Percentiles rank a stretch among this genome's conserved stretches.
Conservation (phyloP, 108 stramenopile species). For the Stephanodiscus minutulus region DNA sequence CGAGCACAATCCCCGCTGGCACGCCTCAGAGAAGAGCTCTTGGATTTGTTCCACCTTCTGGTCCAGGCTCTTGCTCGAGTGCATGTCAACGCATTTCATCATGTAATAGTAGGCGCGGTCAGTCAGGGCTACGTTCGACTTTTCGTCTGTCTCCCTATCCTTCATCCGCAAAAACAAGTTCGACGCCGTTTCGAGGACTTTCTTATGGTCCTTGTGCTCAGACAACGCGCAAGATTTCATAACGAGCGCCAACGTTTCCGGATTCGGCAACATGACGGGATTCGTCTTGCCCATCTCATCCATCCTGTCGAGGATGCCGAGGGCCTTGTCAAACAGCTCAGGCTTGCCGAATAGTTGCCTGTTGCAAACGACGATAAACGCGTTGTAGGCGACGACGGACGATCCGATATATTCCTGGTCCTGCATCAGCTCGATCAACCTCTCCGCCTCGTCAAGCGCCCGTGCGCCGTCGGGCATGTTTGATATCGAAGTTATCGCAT, state of each 20-base stretch:
- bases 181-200: conserved; percentile 34
- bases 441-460: conserved; percentile 33
- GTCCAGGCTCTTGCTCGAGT: conserved; percentile 20
- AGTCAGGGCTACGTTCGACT: conserved; percentile 32
- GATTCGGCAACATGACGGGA: conserved; percentile 17
- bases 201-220: conserved; percentile 27
- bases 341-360: conserved; percentile 22
- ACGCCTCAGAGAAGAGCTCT: conserved; percentile 53
- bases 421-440: conserved; percentile 39
- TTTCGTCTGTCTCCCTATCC: conserved; percentile 31
- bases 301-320: conserved; percentile 25
- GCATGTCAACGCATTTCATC: conserved; percentile 43
- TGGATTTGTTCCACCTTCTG: conserved; percentile 36
- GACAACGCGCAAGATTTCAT: conserved; percentile 48
- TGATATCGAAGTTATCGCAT: conserved; percentile 32
- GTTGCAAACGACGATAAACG: conserved; percentile 28
- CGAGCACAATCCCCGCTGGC: conserved; percentile 35
- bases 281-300: conserved; percentile 21
- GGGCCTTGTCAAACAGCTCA: conserved; percentile 30
- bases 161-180: conserved; percentile 26
- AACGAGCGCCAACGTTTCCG: conserved; percentile 44
- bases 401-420: conserved; percentile 32
- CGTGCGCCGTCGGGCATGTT: conserved; percentile 23
- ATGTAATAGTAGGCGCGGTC: conserved; percentile 47
- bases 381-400: conserved; percentile 45